phyloP scores from a whole-genome alignment of 169 alveolate species.

The Babesia ovata region DNA sequence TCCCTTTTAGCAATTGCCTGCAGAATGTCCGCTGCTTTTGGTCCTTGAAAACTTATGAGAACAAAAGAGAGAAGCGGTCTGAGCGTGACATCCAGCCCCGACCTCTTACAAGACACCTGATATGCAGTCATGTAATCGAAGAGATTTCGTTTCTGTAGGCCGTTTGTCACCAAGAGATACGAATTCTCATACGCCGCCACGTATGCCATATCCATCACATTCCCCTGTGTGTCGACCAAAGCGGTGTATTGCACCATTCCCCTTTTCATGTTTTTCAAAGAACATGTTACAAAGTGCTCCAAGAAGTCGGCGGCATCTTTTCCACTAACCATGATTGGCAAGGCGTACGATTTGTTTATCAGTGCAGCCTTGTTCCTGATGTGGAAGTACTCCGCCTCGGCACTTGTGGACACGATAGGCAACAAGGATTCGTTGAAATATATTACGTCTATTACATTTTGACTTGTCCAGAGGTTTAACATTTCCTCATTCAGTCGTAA shows the following conservation, averaged over 20 bases:
- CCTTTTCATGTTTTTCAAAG: conserved; percentile 51
- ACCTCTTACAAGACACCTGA: conserved; percentile 62
- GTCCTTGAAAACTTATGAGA: conserved; percentile 72
- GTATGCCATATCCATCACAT: conserved; percentile 69
- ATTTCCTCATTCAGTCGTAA: background rate
- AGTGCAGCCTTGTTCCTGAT: conserved; percentile 63
- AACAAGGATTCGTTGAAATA: conserved; percentile 1
- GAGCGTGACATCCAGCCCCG: conserved; percentile 68
- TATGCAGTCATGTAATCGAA: conserved; percentile 73
- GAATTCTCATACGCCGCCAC: conserved; percentile 63
- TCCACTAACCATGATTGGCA: conserved; percentile 62
- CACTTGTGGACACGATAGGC: conserved; percentile 9
- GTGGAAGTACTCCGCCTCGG: conserved; percentile 39
- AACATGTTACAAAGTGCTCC: conserved; percentile 68
- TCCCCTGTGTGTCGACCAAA: conserved; percentile 69
- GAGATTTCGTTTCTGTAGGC: conserved; percentile 67
- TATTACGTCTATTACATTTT: background rate
- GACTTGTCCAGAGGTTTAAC: conserved; percentile 1
- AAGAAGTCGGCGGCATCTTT: conserved; percentile 57
- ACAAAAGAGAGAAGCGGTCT: conserved; percentile 43
- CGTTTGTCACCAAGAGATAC: conserved; percentile 64
- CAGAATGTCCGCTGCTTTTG: conserved; percentile 49
- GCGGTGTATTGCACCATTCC: conserved; percentile 62
- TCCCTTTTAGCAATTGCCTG: conserved; percentile 17
- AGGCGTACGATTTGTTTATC: conserved; percentile 65